These are phyloP conservation scores for Claviceps monticola DNA, from an alignment of 2,329 filamentous ascomycete species.

Conservation along the genomic window DNA sequence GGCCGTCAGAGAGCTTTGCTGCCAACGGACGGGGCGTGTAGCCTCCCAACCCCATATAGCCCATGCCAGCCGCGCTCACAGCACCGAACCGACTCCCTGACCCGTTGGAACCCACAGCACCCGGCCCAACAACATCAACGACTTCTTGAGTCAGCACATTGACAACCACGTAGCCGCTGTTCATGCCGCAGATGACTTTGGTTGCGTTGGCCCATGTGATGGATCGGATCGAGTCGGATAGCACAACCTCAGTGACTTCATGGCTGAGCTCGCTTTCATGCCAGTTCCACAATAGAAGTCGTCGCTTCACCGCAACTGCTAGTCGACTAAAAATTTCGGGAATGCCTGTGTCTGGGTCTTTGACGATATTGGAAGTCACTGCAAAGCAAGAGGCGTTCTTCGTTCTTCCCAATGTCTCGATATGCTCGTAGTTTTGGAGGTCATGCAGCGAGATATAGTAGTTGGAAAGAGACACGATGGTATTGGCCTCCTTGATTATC, in stretches of 20 bases:
- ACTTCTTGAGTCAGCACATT: slow-evolving; percentile 63
- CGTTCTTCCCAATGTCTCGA: slow-evolving; percentile 67
- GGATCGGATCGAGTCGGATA: slow-evolving; percentile 74
- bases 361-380: slow-evolving; percentile 89
- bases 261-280: slow-evolving; percentile 77
- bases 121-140: slow-evolving; percentile 67
- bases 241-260: slow-evolving; percentile 60
- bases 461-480: slow-evolving; percentile 82
- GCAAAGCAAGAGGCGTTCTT: slow-evolving; percentile 85
- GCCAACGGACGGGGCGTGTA: slow-evolving; percentile 86
- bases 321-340: slow-evolving; percentile 85
- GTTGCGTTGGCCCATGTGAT: slow-evolving; percentile 85
- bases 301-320: slow-evolving; percentile 85
- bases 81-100: slow-evolving; percentile 68
- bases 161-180: slow-evolving; percentile 79
- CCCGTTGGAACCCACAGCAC: slow-evolving; percentile 48
- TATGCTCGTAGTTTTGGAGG: slow-evolving; percentile 66
- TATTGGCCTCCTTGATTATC: slow-evolving; percentile 87
- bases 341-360: slow-evolving; percentile 73
- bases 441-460: slow-evolving; percentile 84
- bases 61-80: slow-evolving; percentile 76
- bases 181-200: slow-evolving; percentile 79
- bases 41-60: slow-evolving; percentile 87
- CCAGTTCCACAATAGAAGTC: slow-evolving; percentile 87
- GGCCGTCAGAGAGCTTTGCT: slow-evolving; percentile 64